Percentiles rank a stretch among this genome's conserved stretches.
Evolutionary conservation across 371 early-diverging fungal genomes (phyloP).

Genomic region (Syncephalis plumigaleata): DNA sequence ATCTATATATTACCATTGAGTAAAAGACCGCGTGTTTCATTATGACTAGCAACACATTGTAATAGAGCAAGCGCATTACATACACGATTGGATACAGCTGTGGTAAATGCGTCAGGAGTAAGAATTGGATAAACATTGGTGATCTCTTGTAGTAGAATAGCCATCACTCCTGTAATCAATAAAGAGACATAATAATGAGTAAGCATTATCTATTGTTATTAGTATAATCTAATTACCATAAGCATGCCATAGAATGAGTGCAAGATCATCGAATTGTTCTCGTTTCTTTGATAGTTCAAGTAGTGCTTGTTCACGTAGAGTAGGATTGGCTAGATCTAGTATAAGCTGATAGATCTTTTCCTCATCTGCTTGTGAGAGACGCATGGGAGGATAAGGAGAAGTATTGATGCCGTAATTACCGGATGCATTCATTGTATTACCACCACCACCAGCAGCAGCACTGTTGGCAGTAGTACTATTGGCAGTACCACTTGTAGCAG

Average conservation of each 20-base stretch:
- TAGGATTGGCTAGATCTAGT: conserved; percentile 61
- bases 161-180: conserved; percentile 55
- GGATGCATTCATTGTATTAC: no score
- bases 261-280: conserved; percentile 87
- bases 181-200: neutral
- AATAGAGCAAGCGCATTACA: conserved; percentile 92
- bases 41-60: conserved; percentile 91
- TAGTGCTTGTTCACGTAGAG: conserved; percentile 69
- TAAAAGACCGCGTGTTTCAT: conserved; percentile 79
- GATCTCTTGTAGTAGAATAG: conserved; percentile 90
- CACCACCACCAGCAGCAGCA: no score
- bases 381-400: no score
- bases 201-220: neutral
- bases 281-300: conserved; percentile 84
- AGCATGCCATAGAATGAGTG: conserved; percentile 90
- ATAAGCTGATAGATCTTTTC: conserved; percentile 79
- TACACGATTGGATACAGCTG: conserved; percentile 54
- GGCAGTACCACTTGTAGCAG: no score
- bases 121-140: conserved; percentile 83
- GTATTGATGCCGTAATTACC: no score
- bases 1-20: conserved; percentile 39
- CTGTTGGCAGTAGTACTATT: no score
- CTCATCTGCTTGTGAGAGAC: conserved; percentile 17
- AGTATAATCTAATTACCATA: conserved; percentile 42
- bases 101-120: neutral